Evolutionary conservation across 257 asterid species (phyloP), one percentile per base, ranked within the genome.

Genomic region (Nicotiana otophora): DNA sequence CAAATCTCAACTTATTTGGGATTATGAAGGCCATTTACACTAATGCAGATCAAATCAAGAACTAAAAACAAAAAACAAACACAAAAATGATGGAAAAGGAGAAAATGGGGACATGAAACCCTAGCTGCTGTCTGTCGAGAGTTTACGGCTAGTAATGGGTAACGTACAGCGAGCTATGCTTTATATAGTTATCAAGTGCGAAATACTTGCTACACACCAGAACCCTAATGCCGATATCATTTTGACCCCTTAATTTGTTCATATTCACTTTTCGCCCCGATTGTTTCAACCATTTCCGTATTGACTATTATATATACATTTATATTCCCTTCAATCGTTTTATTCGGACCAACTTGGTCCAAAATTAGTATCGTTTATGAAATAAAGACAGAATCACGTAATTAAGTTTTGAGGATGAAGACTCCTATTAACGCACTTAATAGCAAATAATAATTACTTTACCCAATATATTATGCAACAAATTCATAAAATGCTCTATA

Each of bases 1-100:
- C 64, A 58, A 57, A 42, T 7, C 23, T 84, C 84, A 86, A 93
- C 92, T 90, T 84, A 91, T 81, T 93, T 88, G 97, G 97, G 97
- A 93, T 93, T 91, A 91, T 90, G 96, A 88, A 93, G 94, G 94
- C 97, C 58, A 55, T 46, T 82, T 11, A 48, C 34, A 0, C 17
- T 30, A 17, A 42, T 42, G 48, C 0, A 39, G 2, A 42, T 42
- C 3, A 60, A 8, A 72, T 7, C 20, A 5, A 26, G 17, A 65
- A 16, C 4, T n/a, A 10, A 39, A 0, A 58, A 34, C 1, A 4
- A 9, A 3, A 3, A 0, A 10, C 3, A 19, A 20, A 34, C 2
- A 23, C 1, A 26, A 53, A 14, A 62, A 1, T 1, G 5, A 36
- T 36, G 46, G 46, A n/a, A 3, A 28, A 2, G 11, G 0, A 3